These are phyloP conservation scores for Podospora pseudocomata DNA, from an alignment of 495 filamentous ascomycete genomes.

Conservation along the genomic window DNA sequence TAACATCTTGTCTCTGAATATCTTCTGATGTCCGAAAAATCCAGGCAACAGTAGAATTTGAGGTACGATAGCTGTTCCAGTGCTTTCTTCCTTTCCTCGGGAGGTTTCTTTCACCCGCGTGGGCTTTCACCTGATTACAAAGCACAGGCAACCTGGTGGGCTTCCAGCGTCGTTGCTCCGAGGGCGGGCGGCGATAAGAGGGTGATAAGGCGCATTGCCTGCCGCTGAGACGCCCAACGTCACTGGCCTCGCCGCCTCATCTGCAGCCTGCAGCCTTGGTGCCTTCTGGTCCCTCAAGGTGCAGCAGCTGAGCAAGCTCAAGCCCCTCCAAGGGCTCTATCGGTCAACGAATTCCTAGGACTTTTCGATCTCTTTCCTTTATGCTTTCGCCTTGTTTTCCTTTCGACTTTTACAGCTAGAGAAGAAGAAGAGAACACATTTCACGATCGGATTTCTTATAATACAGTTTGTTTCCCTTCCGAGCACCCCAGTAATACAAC, in stretches of 20 bases:
- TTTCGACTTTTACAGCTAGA: not conserved
- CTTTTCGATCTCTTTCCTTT: not conserved
- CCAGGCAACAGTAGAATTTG: not conserved
- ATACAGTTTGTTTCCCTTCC: too few species aligned
- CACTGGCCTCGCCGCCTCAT: not conserved
- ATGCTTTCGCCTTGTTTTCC: not conserved
- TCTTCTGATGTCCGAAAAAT: not conserved
- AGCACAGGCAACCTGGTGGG: not conserved
- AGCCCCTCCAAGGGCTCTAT: not conserved
- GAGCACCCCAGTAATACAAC: not conserved
- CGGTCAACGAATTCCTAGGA: not conserved
- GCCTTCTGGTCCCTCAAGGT: not conserved
- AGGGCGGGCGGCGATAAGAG: not conserved
- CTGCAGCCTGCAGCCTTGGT: not conserved
- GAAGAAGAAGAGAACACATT: not conserved
- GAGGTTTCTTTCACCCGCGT: not conserved
- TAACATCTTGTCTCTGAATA: not conserved
- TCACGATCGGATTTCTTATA: not conserved
- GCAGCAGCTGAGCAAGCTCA: not conserved
- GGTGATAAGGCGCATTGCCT: not conserved
- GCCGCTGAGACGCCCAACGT: conserved; percentile 15
- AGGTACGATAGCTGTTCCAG: not conserved
- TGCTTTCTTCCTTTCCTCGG: not conserved
- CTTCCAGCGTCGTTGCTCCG: not conserved
- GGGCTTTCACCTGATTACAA: not conserved